A percentile compares a stretch with the other conserved stretches of the same genome.
phyloP scores from a whole-genome alignment of 2,329 filamentous ascomycete genomes.

The Tricladium varicosporioides region DNA sequence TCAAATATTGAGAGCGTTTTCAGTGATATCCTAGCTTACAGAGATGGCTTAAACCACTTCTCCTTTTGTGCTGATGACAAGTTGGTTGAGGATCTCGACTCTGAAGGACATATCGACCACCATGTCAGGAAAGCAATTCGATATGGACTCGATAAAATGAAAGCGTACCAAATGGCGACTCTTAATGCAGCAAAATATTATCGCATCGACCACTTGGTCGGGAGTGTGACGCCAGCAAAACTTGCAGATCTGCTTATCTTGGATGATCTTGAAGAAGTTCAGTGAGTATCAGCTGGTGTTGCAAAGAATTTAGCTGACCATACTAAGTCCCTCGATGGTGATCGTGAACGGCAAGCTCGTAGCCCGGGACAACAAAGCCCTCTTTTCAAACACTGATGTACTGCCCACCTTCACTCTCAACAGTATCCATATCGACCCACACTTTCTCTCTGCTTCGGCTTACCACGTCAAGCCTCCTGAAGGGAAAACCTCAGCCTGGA shows the following conservation, averaged over 20 bases:
- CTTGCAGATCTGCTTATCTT: slow-evolving; percentile 21
- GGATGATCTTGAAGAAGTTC: slow-evolving; percentile 17
- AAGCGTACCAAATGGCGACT: slow-evolving; percentile 25
- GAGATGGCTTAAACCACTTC: slow-evolving; percentile 20
- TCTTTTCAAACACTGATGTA: slow-evolving; percentile 22
- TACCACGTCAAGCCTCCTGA: slow-evolving; percentile 13
- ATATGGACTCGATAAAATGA: slow-evolving; percentile 17
- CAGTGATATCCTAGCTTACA: slow-evolving; percentile 16
- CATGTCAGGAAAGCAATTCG: slow-evolving; percentile 22
- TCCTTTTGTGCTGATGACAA: slow-evolving; percentile 28
- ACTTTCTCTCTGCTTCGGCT: not conserved
- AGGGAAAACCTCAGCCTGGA: slow-evolving; percentile 15
- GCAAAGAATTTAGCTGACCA: not conserved
- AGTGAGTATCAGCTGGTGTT: not conserved
- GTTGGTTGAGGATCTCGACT: slow-evolving; percentile 22
- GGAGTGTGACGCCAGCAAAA: slow-evolving; percentile 25
- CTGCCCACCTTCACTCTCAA: slow-evolving; percentile 23
- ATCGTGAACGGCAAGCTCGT: slow-evolving; percentile 26
- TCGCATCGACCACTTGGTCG: slow-evolving; percentile 23
- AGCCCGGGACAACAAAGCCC: slow-evolving; percentile 18
- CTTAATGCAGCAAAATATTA: slow-evolving; percentile 25
- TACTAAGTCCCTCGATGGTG: slow-evolving; percentile 17
- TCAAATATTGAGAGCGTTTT: slow-evolving; percentile 25
- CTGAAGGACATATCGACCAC: slow-evolving; percentile 22
- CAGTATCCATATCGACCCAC: slow-evolving; percentile 4